Percentiles rank a stretch among this genome's conserved stretches.
phyloP scores from a whole-genome alignment of 2,329 filamentous ascomycete species.

The Plenodomus lindquistii region DNA sequence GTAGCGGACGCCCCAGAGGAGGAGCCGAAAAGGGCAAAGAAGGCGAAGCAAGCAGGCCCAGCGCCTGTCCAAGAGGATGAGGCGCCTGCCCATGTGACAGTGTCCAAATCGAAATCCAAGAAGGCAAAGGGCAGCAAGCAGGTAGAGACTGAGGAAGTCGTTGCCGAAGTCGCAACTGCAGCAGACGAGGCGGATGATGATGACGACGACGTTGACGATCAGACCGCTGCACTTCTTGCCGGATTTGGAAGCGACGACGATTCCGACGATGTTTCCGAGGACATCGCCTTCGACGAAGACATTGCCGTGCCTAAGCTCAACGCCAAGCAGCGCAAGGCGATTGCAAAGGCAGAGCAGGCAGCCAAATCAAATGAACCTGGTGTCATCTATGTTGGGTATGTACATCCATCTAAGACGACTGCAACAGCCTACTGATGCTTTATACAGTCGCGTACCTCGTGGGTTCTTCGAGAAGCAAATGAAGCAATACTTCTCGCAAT shows the following conservation, averaged over 20 bases:
- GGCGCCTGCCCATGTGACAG: slow-evolving; percentile 9
- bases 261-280: slow-evolving; percentile 44
- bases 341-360: slow-evolving; percentile 57
- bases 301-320: slow-evolving; percentile 33
- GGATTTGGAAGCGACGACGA: slow-evolving; percentile 56
- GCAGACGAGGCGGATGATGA: slow-evolving; percentile 23
- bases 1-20: slow-evolving; percentile 18
- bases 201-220: slow-evolving; percentile 46
- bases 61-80: slow-evolving; percentile 14
- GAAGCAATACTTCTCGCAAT: slow-evolving; percentile 90
- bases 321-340: slow-evolving; percentile 42
- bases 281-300: slow-evolving; percentile 42
- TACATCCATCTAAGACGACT: slow-evolving; percentile 3
- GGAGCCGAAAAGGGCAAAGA: slow-evolving; percentile 29
- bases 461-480: slow-evolving; percentile 98
- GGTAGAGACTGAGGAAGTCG: slow-evolving; percentile 21
- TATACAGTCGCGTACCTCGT: slow-evolving; percentile 74
- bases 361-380: slow-evolving; percentile 65
- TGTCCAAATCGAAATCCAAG: slow-evolving; percentile 18
- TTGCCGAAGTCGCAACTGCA: slow-evolving; percentile 14
- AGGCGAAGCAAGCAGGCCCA: slow-evolving; percentile 17
- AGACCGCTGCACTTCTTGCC: slow-evolving; percentile 56
- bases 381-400: slow-evolving; percentile 80
- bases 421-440: slow-evolving; percentile 4
- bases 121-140: slow-evolving; percentile 29